Base-by-base conservation (phyloP, 441 rosid genomes). In the Aleurites moluccanus region DNA sequence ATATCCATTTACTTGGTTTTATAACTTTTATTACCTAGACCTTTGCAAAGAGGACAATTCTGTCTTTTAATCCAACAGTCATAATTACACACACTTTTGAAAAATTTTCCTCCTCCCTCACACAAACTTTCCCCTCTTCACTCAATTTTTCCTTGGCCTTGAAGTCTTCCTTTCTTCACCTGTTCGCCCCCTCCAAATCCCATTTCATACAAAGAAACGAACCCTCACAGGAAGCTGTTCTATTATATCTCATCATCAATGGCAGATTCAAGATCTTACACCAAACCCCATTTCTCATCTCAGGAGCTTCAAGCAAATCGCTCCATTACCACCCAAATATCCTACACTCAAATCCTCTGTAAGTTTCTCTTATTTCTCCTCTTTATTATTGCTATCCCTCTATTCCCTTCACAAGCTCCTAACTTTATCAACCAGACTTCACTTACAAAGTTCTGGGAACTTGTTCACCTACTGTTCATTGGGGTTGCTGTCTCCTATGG, bases 401-500 rank as follows among this genome's bases (percentile, higher is more conserved):
- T 91, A 27, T 91, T 94, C 74, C 93, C 97, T 72, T 88, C 97
- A 0, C 89, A 85, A 67, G 88, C 93, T 82, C 97, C 97, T 27
- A 88, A 82, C 45, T 88, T 92, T 80, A 61, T 94, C 64, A 83
- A 74, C 38, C 86, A 83, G 69, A 83, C 85, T 9, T 5, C 84
- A 0, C 50, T 89, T 57, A 80, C 86, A 63, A 85, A 85, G 82
- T 87, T 88, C 72, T 92, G 98, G 98, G 97, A 87, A 73, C 88
- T 86, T 44, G 62, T 85, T 66, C 92, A 85, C 49, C 86, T 91
- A 65, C 80, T 89, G 5, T 87, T 94, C 77, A 74, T 94, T 63
- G 97, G 97, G 76, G 78, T 94, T 78, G 97, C 89, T 56, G 90
- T 91, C 28, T 89, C 89, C 40, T 94, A 91, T 79, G 98, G 97